Conservation (phyloP, 805 yeast genomes). For the Metschnikowia arizonensis region DNA sequence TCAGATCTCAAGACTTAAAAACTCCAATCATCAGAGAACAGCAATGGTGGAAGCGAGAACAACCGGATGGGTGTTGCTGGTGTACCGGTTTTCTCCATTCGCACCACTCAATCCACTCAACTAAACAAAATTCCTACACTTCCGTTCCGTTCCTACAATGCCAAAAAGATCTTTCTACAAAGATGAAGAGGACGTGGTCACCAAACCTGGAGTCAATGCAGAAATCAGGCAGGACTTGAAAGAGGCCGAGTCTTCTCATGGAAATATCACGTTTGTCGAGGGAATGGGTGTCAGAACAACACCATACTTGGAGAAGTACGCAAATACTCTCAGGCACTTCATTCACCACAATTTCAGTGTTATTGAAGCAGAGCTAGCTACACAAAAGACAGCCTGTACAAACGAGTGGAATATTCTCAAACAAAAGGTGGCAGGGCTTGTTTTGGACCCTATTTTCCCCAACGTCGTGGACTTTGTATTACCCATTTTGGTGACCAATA, state of each 20-base stretch:
- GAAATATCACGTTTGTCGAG: conserved; percentile 39
- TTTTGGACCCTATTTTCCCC: conserved; percentile 56
- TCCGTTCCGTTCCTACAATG: conserved; percentile 1
- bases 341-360: conserved; percentile 36
- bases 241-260: conserved; percentile 37
- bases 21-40: no score
- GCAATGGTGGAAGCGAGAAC: no score
- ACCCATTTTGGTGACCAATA: conserved; percentile 53
- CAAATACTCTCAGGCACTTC: conserved; percentile 37
- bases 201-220: conserved; percentile 46
- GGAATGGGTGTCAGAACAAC: conserved; percentile 55
- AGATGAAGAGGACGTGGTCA: conserved; percentile 46
- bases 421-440: conserved; percentile 28
- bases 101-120: neutral
- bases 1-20: no score
- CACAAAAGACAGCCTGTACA: conserved; percentile 43
- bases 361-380: conserved; percentile 41
- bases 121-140: no score
- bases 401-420: conserved; percentile 39
- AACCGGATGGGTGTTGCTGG: no score
- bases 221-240: conserved; percentile 35
- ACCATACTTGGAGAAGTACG: conserved; percentile 43
- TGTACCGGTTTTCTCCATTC: neutral
- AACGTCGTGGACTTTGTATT: conserved; percentile 52
- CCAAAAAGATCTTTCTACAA: conserved; percentile 45